Evolutionary conservation across 2,329 filamentous ascomycete genomes (phyloP).

Genomic region (Fusarium sp.): DNA sequence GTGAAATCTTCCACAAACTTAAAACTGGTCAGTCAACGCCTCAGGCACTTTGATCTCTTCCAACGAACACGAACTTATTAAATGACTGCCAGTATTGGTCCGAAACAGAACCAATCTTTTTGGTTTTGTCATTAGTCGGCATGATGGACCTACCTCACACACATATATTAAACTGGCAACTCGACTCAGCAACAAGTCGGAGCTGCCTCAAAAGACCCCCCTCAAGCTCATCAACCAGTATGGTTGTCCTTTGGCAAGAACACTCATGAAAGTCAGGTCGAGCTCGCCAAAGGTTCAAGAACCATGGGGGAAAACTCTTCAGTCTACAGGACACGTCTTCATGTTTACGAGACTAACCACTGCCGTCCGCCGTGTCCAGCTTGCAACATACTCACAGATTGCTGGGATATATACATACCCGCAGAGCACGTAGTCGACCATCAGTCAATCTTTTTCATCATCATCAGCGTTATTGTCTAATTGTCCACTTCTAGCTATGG

Average conservation of each 20-base stretch:
- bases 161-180: neutral
- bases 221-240: neutral
- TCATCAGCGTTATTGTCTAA: neutral
- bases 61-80: neutral
- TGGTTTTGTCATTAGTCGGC: too few relatives aligned
- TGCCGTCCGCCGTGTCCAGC: neutral
- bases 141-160: neutral
- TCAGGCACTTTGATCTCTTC: neutral
- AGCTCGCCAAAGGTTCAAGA: neutral
- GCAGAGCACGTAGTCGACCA: neutral
- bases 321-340: neutral
- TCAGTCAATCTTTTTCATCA: neutral
- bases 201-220: neutral
- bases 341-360: neutral
- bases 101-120: fast-evolving
- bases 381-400: neutral
- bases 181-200: neutral
- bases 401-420: neutral
- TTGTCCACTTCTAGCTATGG: neutral
- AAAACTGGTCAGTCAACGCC: neutral
- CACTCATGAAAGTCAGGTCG: too few relatives aligned
- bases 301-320: too few relatives aligned
- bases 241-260: neutral
- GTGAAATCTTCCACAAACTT: too few relatives aligned
- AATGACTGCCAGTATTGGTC: neutral